Base-by-base conservation (phyloP, 495 filamentous ascomycete genomes). In the Jackrogersella minutella region DNA sequence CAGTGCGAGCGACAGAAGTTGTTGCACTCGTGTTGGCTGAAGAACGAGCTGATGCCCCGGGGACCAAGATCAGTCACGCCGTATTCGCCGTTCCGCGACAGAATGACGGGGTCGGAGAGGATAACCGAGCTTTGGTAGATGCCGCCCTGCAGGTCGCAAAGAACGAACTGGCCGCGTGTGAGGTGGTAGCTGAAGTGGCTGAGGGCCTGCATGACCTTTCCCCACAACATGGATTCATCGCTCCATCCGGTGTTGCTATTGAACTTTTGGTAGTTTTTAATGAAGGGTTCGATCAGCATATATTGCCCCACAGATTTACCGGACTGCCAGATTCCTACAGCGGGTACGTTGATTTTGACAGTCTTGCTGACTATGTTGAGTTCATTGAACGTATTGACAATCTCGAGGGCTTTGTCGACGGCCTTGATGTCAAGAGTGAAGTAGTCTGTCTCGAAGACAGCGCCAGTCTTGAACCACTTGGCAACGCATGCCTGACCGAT, bases 161-260 rank as follows among this genome's bases (percentile, higher is more conserved):
- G 66, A 10, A 80, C 70, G 34, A 73, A 66, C 22, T 75, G 63
- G 17, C 78, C 76, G 14, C 73, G 68, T 0, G 77, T 56, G 28
- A 75, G 22, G 58, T 78, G 73, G 63, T 78, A 80, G 58, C 76
- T 78, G 57, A 80, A 79, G 61, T 80, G 78, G 57, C 77, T 79
- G 33, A 80, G 64, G 2, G 78, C 77, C 57, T 79, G 76, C 75
- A 79, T 78, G 5, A 66, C 68, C 49, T 74, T 47, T 5, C 70
- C 58, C 74, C 76, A 79, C 0, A 22, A 4, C 1, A 6, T 43
- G 1, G 50, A 58, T 5, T 41, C 39, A 62, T 73, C 52, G 30
- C 5, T 59, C 78, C 77, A 80, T 17, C 78, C 78, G 1, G 59
- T 70, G 53, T 79, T 79, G 64, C 76, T 80, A 62, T 79, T 79